These are phyloP conservation scores for Russula brevipes DNA, from an alignment of 768 basidiomycete genomes.

Conservation along the genomic window DNA sequence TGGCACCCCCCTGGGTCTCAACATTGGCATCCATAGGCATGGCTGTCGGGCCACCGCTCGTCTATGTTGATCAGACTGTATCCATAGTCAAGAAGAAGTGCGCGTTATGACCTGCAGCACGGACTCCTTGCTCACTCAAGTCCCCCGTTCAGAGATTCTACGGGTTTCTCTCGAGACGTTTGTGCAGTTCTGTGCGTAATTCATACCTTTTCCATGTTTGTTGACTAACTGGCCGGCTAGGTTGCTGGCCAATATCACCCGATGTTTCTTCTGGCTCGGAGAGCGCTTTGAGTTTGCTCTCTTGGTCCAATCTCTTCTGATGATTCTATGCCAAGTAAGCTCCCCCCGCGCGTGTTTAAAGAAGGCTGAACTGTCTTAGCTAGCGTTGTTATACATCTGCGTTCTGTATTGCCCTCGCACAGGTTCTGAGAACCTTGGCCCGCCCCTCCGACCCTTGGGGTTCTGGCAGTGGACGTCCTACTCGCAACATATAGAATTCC, in stretches of 20 bases:
- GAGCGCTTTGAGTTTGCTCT: conserved; percentile 70
- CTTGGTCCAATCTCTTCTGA: conserved; percentile 75
- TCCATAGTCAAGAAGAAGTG: conserved; percentile 79
- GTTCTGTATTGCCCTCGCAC: conserved; percentile 60
- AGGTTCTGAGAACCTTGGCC: conserved; percentile 54
- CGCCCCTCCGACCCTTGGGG: conserved; percentile 59
- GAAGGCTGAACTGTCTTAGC: conserved; percentile 38
- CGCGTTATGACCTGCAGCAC: conserved; percentile 24
- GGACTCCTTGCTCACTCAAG: conserved; percentile 4
- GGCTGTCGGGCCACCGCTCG: conserved; percentile 80
- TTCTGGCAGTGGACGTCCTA: conserved; percentile 88
- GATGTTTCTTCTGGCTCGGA: conserved; percentile 91
- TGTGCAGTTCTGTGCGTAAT: conserved; percentile 69
- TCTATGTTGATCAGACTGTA: conserved; percentile 75
- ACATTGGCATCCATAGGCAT: conserved; percentile 67
- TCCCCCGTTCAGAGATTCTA: conserved; percentile 55
- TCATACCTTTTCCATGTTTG: not conserved
- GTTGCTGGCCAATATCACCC: conserved; percentile 76
- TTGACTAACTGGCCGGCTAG: conserved; percentile 33
- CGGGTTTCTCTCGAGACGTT: conserved; percentile 82
- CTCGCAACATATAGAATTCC: conserved; percentile 74
- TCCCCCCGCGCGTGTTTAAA: not conserved
- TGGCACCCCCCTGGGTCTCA: conserved; percentile 60
- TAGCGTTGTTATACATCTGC: conserved; percentile 77
- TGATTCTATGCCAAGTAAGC: conserved; percentile 78